Evolutionary conservation across 768 basidiomycete genomes (phyloP).

Genomic region (Russula olivacea): DNA sequence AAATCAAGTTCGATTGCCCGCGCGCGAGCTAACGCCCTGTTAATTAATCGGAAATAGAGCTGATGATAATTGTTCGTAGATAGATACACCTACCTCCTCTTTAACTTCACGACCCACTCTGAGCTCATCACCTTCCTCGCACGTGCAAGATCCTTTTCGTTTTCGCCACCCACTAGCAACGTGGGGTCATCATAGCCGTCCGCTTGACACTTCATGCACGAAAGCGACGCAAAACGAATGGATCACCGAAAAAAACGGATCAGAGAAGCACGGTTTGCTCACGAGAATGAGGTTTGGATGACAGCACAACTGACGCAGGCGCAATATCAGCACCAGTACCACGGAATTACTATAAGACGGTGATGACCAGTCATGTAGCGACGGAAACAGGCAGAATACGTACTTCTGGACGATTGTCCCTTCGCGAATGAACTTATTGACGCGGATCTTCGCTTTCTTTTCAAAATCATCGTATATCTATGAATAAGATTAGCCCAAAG

Average conservation of each 20-base stretch:
- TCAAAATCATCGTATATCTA: conserved; percentile 58
- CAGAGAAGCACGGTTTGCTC: conserved; percentile 25
- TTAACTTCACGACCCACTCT: conserved; percentile 34
- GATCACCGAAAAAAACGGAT: not conserved
- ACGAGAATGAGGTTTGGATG: conserved; percentile 69
- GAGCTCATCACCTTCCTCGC: conserved; percentile 43
- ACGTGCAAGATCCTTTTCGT: conserved; percentile 52
- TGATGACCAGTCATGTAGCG: not conserved
- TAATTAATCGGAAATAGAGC: conserved; percentile 30
- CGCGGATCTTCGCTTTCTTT: conserved; percentile 44
- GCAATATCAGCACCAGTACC: conserved; percentile 61
- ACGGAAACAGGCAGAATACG: conserved; percentile 27
- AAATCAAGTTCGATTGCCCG: conserved; percentile 42
- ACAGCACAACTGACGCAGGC: conserved; percentile 66
- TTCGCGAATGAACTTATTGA: conserved; percentile 56
- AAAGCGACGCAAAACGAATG: not conserved
- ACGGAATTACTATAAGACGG: conserved; percentile 38
- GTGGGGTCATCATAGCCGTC: conserved; percentile 49
- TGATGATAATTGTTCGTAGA: not conserved
- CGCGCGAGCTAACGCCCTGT: conserved; percentile 46
- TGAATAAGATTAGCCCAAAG: not conserved
- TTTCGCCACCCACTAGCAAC: conserved; percentile 41
- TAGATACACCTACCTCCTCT: not conserved
- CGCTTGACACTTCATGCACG: conserved; percentile 34
- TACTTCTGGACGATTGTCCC: conserved; percentile 70